Conservation (phyloP, 768 basidiomycete genomes). For the Terana coerulea region DNA sequence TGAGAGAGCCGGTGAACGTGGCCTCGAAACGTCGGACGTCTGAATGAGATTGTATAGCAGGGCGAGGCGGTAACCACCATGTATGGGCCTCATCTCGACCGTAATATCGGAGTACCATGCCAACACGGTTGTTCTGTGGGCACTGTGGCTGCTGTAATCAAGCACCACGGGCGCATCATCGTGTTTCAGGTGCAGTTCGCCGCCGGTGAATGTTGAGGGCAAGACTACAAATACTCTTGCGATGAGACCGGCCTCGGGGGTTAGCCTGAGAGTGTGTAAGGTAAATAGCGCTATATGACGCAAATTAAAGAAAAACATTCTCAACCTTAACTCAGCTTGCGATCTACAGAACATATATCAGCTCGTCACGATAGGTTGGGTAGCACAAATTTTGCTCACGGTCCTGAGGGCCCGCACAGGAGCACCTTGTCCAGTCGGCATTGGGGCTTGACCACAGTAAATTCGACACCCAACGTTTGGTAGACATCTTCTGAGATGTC, state of each 20-base stretch:
- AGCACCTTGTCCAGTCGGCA: constrained; percentile 46
- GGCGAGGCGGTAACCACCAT: constrained; percentile 46
- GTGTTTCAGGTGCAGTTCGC: constrained; percentile 42
- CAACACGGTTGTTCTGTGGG: constrained; percentile 33
- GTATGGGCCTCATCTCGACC: constrained; percentile 47
- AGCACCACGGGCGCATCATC: constrained; percentile 29
- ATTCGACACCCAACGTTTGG: constrained; percentile 34
- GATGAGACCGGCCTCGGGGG: constrained; percentile 46
- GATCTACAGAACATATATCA: neutral
- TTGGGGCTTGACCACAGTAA: constrained; percentile 25
- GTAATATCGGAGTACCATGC: constrained; percentile 53
- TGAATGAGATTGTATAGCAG: constrained; percentile 51
- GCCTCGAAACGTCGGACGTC: constrained; percentile 23
- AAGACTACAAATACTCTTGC: constrained; percentile 46
- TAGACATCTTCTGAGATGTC: constrained; percentile 30
- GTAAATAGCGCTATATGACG: constrained; percentile 31
- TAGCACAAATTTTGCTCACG: too few relatives aligned
- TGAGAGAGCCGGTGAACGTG: too few relatives aligned
- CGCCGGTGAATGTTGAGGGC: constrained; percentile 42
- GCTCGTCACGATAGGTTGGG: too few relatives aligned
- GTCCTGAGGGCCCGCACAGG: constrained; percentile 44
- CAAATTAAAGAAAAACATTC: constrained; percentile 43
- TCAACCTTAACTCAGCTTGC: neutral
- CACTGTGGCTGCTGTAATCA: constrained; percentile 32
- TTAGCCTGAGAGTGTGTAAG: neutral